phyloP scores from a whole-genome alignment of 78 protist species.

The Anaeramoeba ignava region DNA sequence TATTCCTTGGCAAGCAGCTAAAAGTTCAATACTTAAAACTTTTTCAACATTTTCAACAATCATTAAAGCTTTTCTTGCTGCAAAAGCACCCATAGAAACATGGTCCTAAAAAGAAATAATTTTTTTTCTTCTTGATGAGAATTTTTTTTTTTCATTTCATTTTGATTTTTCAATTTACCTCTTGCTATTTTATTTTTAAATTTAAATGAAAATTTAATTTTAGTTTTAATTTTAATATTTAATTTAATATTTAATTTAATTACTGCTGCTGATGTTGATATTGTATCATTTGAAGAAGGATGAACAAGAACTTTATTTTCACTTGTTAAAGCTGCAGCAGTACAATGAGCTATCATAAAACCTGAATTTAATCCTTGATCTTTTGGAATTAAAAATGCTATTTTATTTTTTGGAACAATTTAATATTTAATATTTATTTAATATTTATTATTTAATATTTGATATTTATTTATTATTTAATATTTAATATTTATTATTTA shows the following conservation, averaged over 20 bases:
- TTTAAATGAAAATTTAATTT: no score
- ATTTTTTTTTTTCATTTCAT: no score
- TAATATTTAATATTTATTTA: no score
- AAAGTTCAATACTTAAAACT: constrained; percentile 68
- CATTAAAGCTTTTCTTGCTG: constrained; percentile 50
- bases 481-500: no score
- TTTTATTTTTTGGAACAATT: not conserved
- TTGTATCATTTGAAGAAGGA: constrained; percentile 65
- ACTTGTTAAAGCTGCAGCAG: constrained; percentile 62
- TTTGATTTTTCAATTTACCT: no score
- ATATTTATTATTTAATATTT: no score
- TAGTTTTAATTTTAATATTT: no score
- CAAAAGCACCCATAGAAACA: constrained; percentile 69
- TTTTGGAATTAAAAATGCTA: not conserved
- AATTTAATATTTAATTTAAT: no score
- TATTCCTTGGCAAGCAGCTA: constrained; percentile 60
- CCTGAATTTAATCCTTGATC: constrained; percentile 63
- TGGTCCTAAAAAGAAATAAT: constrained; percentile 74
- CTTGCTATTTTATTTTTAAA: no score
- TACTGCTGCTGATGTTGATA: constrained; percentile 65
- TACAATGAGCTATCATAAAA: constrained; percentile 80
- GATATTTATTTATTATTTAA: no score
- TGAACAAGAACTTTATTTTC: constrained; percentile 65
- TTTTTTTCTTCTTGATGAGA: no score
- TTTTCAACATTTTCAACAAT: constrained; percentile 52